Evolutionary conservation across 495 filamentous ascomycete species (phyloP), one percentile per base, ranked within the genome.

Genomic region (Margaritispora aquatica): DNA sequence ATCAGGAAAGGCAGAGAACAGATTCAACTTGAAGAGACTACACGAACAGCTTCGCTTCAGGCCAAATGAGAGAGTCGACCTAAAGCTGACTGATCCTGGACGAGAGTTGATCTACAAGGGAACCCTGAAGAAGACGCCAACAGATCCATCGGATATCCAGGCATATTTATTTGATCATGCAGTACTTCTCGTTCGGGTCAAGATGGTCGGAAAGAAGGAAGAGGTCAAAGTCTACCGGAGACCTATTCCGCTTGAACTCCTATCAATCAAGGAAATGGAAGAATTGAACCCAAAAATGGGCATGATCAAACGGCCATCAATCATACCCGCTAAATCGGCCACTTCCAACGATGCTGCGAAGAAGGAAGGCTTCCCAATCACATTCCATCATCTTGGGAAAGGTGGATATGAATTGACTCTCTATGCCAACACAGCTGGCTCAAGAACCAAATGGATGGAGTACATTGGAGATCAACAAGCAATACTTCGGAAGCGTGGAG

Each of bases 131-230:
- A 99, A 97, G 75, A 81, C 85, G 4, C 87, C 92, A 1, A 88
- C 88, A 8, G 91, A 95, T 63, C 87, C 84, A 52, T 87, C 88
- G 0, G 95, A 97, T 62, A 91, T 99, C 22, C 89, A 89, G 15
- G 91, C 89, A 2, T 97, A 93, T 76, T 76, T 99, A 7, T 97
- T 99, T 66, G 94, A 99, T 66, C 95, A 99, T 69, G 92, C 94
- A 2, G 82, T 99, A 57, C 79, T 99, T 23, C 81, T 97, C 27
- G 86, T 97, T 59, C 80, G 90, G 50, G 85, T 89, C 66, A 97
- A 97, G 73, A 83, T 85, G 54, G 84, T 89, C 57, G 96, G 96
- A 69, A 97, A 97, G 75, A 82, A 85, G 24, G 95, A 97, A 69
- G 92, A 97, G 68, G 85, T 94, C 52, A 92, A 91, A 64, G 94